Percentiles rank a stretch among this genome's conserved stretches.
phyloP scores from a whole-genome alignment of 768 basidiomycete species.

The Zangia roseola region DNA sequence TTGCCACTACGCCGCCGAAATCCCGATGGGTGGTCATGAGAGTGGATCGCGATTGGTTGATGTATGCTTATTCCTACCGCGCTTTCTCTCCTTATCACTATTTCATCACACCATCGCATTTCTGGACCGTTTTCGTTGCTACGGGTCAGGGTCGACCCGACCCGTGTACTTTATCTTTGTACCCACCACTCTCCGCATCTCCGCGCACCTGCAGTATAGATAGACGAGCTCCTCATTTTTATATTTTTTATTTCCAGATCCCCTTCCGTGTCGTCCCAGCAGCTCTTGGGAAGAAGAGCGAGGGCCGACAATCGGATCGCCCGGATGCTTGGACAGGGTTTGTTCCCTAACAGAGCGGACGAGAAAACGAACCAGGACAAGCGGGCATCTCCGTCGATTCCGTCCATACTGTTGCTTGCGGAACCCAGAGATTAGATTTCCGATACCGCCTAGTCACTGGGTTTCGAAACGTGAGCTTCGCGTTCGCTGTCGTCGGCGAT shows the following conservation, averaged over 20 bases:
- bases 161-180: slow-evolving; percentile 3
- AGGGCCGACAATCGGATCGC: slow-evolving; percentile 1
- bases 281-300: not conserved
- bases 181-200: slow-evolving; percentile 12
- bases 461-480: no score
- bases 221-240: not conserved
- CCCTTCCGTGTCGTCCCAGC: slow-evolving; percentile 5
- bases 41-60: slow-evolving; percentile 8
- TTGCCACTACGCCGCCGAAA: slow-evolving; percentile 40
- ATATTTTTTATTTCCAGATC: slow-evolving; percentile 8
- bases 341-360: not conserved
- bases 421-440: no score
- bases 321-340: not conserved
- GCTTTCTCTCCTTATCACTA: slow-evolving; percentile 12
- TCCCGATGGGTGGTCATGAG: slow-evolving; percentile 41
- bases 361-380: not conserved
- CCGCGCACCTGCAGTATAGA: slow-evolving; percentile 15
- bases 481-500: no score
- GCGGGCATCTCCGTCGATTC: slow-evolving; percentile 8
- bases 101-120: not conserved
- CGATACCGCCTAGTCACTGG: no score
- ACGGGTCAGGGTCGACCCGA: slow-evolving; percentile 20
- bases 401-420: not conserved
- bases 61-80: not conserved
- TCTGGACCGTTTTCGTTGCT: not conserved